phyloP scores from a whole-genome alignment of 1,139 yeast species.

The Sugiyamaella sp. region DNA sequence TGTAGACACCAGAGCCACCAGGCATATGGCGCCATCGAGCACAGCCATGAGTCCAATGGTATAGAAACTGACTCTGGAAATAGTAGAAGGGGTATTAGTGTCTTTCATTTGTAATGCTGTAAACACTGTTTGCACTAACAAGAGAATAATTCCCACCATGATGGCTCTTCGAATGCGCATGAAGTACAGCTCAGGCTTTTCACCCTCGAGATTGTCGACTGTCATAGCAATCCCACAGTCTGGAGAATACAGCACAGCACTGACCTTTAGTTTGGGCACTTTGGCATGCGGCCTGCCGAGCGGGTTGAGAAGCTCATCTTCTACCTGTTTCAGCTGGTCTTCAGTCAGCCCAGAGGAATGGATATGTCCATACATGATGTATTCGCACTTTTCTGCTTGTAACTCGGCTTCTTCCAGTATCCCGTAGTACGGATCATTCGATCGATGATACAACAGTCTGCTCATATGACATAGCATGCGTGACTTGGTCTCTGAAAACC shows the following conservation, averaged over 20 bases:
- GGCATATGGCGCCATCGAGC: conserved; percentile 69
- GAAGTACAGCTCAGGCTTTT: conserved; percentile 56
- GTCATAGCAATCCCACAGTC: conserved; percentile 73
- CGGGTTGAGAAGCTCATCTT: conserved; percentile 70
- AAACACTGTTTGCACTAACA: conserved; percentile 53
- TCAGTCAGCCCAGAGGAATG: conserved; percentile 58
- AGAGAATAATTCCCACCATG: conserved; percentile 50
- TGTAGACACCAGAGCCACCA: conserved; percentile 63
- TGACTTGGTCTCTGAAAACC: conserved; percentile 49
- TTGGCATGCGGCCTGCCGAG: conserved; percentile 70
- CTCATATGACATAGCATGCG: conserved; percentile 49
- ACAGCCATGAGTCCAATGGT: conserved; percentile 57
- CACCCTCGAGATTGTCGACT: conserved; percentile 55
- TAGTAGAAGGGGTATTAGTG: conserved; percentile 77
- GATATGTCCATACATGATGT: conserved; percentile 66
- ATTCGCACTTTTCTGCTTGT: conserved; percentile 62
- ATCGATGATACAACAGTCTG: conserved; percentile 39
- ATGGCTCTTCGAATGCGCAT: conserved; percentile 38
- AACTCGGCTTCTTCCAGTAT: conserved; percentile 30
- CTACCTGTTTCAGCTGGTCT: conserved; percentile 61
- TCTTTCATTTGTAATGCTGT: conserved; percentile 67
- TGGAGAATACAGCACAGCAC: conserved; percentile 76
- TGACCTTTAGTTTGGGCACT: conserved; percentile 59
- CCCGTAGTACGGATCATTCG: conserved; percentile 35
- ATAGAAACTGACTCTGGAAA: conserved; percentile 70